Evolutionary conservation across 441 rosid genomes (phyloP).

Genomic region (Jatropha podagrica): DNA sequence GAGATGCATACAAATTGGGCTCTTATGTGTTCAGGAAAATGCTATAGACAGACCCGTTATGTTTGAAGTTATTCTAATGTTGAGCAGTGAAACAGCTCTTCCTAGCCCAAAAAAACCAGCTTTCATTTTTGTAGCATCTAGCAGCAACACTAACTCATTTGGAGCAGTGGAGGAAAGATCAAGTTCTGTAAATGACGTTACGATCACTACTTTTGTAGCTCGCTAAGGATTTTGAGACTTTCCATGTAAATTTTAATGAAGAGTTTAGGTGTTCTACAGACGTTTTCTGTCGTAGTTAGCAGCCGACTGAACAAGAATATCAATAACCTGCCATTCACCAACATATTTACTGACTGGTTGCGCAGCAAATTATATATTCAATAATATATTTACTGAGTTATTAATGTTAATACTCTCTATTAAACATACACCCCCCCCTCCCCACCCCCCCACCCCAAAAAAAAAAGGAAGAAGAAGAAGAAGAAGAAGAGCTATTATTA

Average conservation of each 20-base stretch:
- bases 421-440: no score
- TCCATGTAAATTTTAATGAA: neutral
- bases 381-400: no score
- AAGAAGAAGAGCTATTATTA: no score
- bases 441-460: no score
- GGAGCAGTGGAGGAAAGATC: neutral
- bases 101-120: neutral
- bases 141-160: neutral
- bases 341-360: no score
- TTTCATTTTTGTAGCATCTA: neutral
- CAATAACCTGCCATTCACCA: no score
- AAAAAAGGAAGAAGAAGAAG: no score
- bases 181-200: neutral
- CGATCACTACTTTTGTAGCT: neutral
- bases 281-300: no score
- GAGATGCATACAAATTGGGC: conserved; percentile 1
- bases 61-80: neutral
- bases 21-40: neutral
- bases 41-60: neutral
- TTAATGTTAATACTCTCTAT: no score
- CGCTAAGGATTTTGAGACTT: neutral
- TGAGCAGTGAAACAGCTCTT: neutral
- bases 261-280: no score
- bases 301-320: no score
- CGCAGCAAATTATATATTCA: no score